Evolutionary conservation across 2,329 filamentous ascomycete genomes (phyloP), one percentile per base, ranked within the genome.

Genomic region (Fusarium sp.): DNA sequence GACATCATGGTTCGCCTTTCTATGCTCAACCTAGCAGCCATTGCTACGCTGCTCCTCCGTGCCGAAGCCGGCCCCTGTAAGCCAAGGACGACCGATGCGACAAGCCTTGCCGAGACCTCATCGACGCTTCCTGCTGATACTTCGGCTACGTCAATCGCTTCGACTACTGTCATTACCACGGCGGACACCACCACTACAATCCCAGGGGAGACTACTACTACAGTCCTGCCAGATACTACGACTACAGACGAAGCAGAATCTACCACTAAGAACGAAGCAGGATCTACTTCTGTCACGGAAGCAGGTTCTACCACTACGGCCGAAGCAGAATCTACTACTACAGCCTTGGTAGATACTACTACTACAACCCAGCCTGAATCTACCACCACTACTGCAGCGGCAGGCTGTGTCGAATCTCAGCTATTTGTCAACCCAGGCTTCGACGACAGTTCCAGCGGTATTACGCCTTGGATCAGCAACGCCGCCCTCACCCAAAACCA

Each of bases 51-150:
- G 22, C 14, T 56, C 6, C 33, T 49, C 15, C 43, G 53, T 2
- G 43, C 43, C 9, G 19, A 56, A 40, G 53, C 53, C 24, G 24
- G 53, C 6, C 53, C 53, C 4, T 56, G 53, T 6, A 19, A 28
- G 2, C 53, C 43, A 5, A 17, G 15, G 15, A 22, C 26, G 11
- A 56, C 43, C 10, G 13, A 7, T 2, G 34, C 15, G 17, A 50
- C 44, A 33, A 34, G 26, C 15, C 2, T 56, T 50, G 15, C 33
- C 14, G 53, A 56, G 34, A 50, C 53, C 8, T 31, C 53, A 1
- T 56, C 33, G 19, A 19, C 24, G 2, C 0, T 50, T 9, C 8
- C 19, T 13, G 3, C 24, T 33, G 33, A 40, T 8, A 17, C 53
- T 40, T 15, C 33, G 8, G 11, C 40, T 19, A 47, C 42, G 1